These are phyloP conservation scores for Podospora appendiculata DNA, from an alignment of 495 filamentous ascomycete species.

Conservation along the genomic window DNA sequence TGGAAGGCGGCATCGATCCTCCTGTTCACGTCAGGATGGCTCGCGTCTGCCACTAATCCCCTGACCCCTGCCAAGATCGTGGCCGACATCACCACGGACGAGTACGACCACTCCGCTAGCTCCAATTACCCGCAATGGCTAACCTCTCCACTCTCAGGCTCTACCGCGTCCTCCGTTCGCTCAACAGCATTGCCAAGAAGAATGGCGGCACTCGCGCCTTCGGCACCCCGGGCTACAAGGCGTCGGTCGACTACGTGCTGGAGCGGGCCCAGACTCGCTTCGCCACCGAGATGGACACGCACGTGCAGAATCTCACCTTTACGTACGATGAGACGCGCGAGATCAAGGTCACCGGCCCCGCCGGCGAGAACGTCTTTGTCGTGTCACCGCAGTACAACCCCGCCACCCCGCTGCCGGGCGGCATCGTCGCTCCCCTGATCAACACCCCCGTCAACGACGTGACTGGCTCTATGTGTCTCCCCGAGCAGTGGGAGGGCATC, in stretches of 20 bases:
- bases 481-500: conserved; percentile 27
- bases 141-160: conserved; percentile 9
- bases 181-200: conserved; percentile 33
- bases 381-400: conserved; percentile 22
- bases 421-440: conserved; percentile 12
- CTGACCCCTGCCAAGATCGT: conserved; percentile 20
- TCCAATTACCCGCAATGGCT: not conserved
- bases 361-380: conserved; percentile 21
- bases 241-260: conserved; percentile 56
- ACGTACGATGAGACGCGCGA: conserved; percentile 20
- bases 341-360: conserved; percentile 20
- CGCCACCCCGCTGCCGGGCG: conserved; percentile 11
- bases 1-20: not conserved
- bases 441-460: conserved; percentile 22
- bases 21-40: conserved; percentile 9
- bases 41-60: conserved; percentile 14
- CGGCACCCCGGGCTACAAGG: conserved; percentile 52
- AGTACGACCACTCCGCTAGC: conserved; percentile 16
- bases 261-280: conserved; percentile 28
- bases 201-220: conserved; percentile 46
- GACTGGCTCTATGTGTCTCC: conserved; percentile 27
- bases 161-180: conserved; percentile 26
- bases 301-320: conserved; percentile 46
- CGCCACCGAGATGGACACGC: conserved; percentile 27
- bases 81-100: conserved; percentile 19